phyloP scores from a whole-genome alignment of 257 asterid genomes.

The Ocimum tenuiflorum region DNA sequence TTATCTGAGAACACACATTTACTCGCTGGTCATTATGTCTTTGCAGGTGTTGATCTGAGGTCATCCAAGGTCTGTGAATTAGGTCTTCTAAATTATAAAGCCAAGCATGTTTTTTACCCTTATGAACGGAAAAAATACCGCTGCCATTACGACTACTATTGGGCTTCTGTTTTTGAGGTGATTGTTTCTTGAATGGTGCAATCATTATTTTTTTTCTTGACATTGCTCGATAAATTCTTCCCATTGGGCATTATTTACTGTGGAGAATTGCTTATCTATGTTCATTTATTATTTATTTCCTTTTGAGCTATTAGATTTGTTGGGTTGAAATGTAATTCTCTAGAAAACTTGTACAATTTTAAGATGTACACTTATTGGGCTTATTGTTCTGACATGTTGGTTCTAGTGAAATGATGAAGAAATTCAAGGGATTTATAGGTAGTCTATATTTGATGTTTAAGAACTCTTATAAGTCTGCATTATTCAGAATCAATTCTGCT shows the following conservation, averaged over 20 bases:
- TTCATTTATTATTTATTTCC: not conserved
- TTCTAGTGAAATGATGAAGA: not conserved
- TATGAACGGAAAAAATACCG: constrained; percentile 67
- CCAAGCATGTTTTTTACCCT: constrained; percentile 79
- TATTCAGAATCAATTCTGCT: not conserved
- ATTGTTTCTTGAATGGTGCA: constrained; percentile 16
- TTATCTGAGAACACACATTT: not conserved
- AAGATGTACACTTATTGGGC: not conserved
- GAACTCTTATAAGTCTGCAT: not conserved
- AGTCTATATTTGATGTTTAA: constrained; percentile 4
- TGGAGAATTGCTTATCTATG: not conserved
- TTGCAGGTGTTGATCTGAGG: constrained; percentile 87
- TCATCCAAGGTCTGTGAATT: constrained; percentile 95
- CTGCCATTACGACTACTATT: constrained; percentile 89
- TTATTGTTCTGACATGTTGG: constrained; percentile 8
- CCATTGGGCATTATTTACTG: not conserved
- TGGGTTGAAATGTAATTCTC: not conserved
- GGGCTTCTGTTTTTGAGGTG: constrained; percentile 98
- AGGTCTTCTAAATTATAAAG: constrained; percentile 78
- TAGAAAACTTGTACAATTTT: not conserved
- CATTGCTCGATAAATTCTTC: constrained; percentile 1
- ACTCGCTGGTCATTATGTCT: constrained; percentile 12
- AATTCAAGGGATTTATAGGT: not conserved
- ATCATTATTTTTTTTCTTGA: not conserved
- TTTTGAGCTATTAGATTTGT: not conserved